Conservation (phyloP, 1,284 basidiomycete genomes). For the Coniophora puteana region DNA sequence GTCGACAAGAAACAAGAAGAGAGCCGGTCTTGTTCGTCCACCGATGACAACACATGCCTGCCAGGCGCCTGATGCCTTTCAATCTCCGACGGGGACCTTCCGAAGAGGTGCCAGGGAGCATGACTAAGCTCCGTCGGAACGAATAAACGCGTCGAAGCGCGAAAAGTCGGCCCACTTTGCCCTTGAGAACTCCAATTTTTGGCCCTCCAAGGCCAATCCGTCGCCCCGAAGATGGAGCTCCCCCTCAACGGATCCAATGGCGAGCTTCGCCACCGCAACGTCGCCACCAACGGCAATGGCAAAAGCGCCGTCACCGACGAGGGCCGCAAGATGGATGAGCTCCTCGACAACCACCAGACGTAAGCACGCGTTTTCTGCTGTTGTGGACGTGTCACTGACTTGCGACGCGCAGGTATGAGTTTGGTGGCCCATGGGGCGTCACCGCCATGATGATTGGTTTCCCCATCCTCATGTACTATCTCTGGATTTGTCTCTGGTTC, state of each 20-base stretch:
- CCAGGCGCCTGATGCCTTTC: no score
- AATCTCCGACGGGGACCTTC: no score
- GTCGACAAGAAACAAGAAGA: no score
- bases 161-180: conserved; percentile 2
- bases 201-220: neutral
- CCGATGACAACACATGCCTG: no score
- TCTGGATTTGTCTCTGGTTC: conserved; percentile 97
- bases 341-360: conserved; percentile 74
- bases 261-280: conserved; percentile 24
- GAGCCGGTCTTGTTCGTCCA: no score
- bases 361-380: conserved; percentile 29
- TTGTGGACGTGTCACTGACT: conserved; percentile 11
- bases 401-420: conserved; percentile 80
- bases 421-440: conserved; percentile 92
- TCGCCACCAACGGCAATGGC: conserved; percentile 7
- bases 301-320: conserved; percentile 15
- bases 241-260: conserved; percentile 20
- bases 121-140: no score
- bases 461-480: conserved; percentile 93
- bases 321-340: conserved; percentile 42
- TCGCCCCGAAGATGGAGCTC: conserved; percentile 26
- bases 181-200: conserved; percentile 1
- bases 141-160: conserved; percentile 1
- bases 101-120: no score
- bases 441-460: conserved; percentile 94